These are phyloP conservation scores for Blastobotrys indianensis DNA, from an alignment of 1,139 yeast species.

Conservation along the genomic window DNA sequence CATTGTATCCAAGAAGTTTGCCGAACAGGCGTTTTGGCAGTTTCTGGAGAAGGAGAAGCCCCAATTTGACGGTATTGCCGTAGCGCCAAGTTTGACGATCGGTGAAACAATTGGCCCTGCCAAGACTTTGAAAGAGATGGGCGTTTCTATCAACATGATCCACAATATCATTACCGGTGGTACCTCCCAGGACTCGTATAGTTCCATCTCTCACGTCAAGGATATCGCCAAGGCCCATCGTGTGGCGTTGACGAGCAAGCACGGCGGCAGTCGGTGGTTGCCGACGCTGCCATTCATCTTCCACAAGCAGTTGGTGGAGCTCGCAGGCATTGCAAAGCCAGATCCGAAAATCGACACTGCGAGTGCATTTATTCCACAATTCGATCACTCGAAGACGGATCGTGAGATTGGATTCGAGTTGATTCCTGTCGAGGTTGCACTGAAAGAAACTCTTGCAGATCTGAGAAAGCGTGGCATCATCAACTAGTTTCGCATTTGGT, in stretches of 20 bases:
- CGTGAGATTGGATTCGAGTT: no score
- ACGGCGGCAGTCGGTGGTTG: conserved; percentile 4
- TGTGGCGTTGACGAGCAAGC: conserved; percentile 2
- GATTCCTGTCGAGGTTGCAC: no score
- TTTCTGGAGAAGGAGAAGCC: conserved; percentile 28
- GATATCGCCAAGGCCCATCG: conserved; percentile 7
- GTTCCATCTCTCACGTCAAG: conserved; percentile 5
- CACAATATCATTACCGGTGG: conserved; percentile 14
- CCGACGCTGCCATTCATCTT: neutral
- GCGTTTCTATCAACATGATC: conserved; percentile 23
- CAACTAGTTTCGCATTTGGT: no score
- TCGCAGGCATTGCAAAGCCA: conserved; percentile 5
- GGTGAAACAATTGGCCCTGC: conserved; percentile 40
- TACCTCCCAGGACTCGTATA: neutral
- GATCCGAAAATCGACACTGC: conserved; percentile 3
- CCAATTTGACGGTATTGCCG: conserved; percentile 38
- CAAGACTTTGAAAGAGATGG: conserved; percentile 22
- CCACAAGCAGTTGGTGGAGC: conserved; percentile 7
- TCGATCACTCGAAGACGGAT: no score
- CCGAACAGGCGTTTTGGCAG: conserved; percentile 14
- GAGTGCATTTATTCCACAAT: neutral
- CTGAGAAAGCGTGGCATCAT: no score
- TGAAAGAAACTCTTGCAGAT: no score
- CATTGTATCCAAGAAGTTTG: conserved; percentile 11
- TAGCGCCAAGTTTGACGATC: conserved; percentile 44